Base-by-base conservation (phyloP, 345 rosid genomes). In the Draba incana region DNA sequence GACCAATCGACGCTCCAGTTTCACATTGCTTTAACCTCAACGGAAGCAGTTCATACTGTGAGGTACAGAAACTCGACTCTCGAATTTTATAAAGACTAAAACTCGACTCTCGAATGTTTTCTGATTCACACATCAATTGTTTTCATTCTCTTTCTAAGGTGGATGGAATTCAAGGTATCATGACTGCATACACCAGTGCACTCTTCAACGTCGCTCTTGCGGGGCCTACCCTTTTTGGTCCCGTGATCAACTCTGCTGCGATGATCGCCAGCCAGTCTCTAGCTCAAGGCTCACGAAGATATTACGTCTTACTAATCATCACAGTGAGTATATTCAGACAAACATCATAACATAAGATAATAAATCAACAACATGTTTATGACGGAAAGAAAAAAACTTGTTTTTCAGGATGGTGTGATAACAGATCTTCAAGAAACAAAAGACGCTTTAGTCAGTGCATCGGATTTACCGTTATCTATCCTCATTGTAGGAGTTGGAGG, bases 371-470 rank as follows among this genome's bases (percentile, higher is more conserved):
- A 15, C 6, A 20, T 59, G 15, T 66, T 66, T 51, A 15, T 47
- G 8, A 66, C 10, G 39, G 39, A 39, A 6, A 6, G 39, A 39
- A 6, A 6, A 44, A 52, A 49, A 24, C 25, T n/a, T n/a, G 15
- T 52, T 14, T 71, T 59, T 14, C 74, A 92, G 98, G 98, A 90
- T 74, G 98, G 98, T 68, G 97, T 92, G 5, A 83, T 92, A 57
- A 92, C 97, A 12, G 98, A 92, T 79, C 93, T 92, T 69, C 98
- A 90, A 80, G 98, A 92, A 81, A 92, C 98, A 47, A 92, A 86
- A 76, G 98, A 92, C 63, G 98, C 97, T 55, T 69, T 92, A 44
- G 98, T 92, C 58, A 84, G 88, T 78, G 98, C 98, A 68, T 92
- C 97, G 1, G 89, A 88, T 81, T 82, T 92, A 33, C 98, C 98